These are phyloP conservation scores for Phellopilus nigrolimitatus DNA, from an alignment of 1,284 basidiomycete genomes.

Conservation along the genomic window DNA sequence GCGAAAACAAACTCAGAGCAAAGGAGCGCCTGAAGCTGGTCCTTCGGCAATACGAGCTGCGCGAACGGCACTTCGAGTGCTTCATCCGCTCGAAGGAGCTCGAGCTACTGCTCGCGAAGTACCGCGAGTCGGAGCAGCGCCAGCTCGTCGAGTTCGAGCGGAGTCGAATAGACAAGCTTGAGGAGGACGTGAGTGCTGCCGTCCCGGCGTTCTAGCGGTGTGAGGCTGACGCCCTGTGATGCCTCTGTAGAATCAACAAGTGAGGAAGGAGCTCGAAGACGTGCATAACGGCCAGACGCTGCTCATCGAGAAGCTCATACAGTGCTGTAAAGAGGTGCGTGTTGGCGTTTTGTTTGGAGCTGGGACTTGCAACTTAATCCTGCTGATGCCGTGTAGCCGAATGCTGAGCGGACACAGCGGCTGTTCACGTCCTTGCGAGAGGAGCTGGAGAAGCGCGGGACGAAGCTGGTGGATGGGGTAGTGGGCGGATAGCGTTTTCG, in stretches of 20 bases:
- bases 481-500: slow-evolving; percentile 39
- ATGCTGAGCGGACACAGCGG: slow-evolving; percentile 72
- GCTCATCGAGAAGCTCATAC: slow-evolving; percentile 73
- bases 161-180: slow-evolving; percentile 55
- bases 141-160: slow-evolving; percentile 72
- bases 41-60: slow-evolving; percentile 76
- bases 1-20: too few relatives aligned
- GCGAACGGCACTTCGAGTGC: slow-evolving; percentile 83
- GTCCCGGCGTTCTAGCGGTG: not conserved
- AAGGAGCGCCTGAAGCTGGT: slow-evolving; percentile 80
- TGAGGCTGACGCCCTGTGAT: not conserved
- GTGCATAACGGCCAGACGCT: slow-evolving; percentile 67
- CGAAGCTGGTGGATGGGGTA: slow-evolving; percentile 39
- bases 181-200: slow-evolving; percentile 56
- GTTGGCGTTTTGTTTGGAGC: not conserved
- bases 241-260: slow-evolving; percentile 57
- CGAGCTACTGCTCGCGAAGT: slow-evolving; percentile 75
- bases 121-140: slow-evolving; percentile 77
- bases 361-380: slow-evolving; percentile 13
- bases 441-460: slow-evolving; percentile 66
- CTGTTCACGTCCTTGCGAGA: slow-evolving; percentile 74
- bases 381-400: slow-evolving; percentile 48
- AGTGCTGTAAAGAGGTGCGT: slow-evolving; percentile 75
- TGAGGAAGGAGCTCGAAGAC: slow-evolving; percentile 69
- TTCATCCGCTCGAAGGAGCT: slow-evolving; percentile 84